phyloP scores from a whole-genome alignment of 352 stramenopile genomes.

The Phytopythium kandeliae region DNA sequence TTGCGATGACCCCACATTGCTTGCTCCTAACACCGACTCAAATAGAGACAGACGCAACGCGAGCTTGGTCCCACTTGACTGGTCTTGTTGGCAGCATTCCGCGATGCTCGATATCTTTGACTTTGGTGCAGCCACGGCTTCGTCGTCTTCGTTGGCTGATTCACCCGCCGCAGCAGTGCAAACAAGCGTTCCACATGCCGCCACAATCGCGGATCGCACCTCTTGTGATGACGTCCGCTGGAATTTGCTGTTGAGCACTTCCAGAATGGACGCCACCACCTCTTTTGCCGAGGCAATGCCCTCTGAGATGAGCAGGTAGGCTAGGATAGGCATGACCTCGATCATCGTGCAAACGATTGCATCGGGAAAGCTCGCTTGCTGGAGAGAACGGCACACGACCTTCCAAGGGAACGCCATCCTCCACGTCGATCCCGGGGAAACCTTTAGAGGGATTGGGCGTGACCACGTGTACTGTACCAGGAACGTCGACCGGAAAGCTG shows the following conservation, averaged over 20 bases:
- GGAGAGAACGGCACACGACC: slow-evolving; percentile 22
- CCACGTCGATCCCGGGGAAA: slow-evolving; percentile 30
- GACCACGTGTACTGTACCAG: slow-evolving; percentile 47
- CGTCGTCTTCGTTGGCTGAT: neutral
- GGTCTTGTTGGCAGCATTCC: neutral
- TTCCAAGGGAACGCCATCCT: slow-evolving; percentile 37
- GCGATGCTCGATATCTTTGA: neutral
- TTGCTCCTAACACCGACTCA: slow-evolving; percentile 7
- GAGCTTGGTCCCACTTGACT: slow-evolving; percentile 9
- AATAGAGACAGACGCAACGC: slow-evolving; percentile 28
- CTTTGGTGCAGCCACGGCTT: neutral
- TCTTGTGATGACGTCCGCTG: slow-evolving; percentile 21
- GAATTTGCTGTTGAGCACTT: slow-evolving; percentile 26
- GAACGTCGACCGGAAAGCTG: slow-evolving; percentile 13
- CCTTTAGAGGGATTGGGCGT: slow-evolving; percentile 20
- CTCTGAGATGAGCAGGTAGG: slow-evolving; percentile 29
- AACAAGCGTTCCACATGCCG: slow-evolving; percentile 30
- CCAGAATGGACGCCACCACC: slow-evolving; percentile 31
- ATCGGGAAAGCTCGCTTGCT: slow-evolving; percentile 22
- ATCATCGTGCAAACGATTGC: slow-evolving; percentile 23
- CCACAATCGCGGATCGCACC: slow-evolving; percentile 18
- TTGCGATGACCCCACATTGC: neutral
- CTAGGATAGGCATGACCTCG: slow-evolving; percentile 31
- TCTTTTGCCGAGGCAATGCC: slow-evolving; percentile 30
- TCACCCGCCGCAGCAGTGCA: slow-evolving; percentile 24